These are phyloP conservation scores for Salicornia ramosissima DNA, from an alignment of 148 eudicot species.

Conservation along the genomic window DNA sequence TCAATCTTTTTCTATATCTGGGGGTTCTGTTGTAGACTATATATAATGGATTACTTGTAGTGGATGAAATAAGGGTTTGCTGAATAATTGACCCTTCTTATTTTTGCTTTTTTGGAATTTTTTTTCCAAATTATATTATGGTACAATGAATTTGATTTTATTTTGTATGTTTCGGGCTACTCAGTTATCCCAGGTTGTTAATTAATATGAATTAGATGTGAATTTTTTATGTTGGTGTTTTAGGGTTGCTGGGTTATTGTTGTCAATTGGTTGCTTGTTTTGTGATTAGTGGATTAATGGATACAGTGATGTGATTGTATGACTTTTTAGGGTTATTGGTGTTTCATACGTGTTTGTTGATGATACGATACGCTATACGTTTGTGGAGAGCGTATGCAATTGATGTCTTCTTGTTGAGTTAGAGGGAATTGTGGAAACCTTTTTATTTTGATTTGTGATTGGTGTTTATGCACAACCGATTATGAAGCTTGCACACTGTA, in stretches of 20 bases:
- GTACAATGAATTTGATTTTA: background rate
- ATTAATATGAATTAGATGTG: too few species aligned
- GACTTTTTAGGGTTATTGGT: background rate
- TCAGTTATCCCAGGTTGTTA: too few species aligned
- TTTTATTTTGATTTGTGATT: too few species aligned
- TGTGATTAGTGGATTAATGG: background rate
- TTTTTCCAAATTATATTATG: constrained; percentile 6
- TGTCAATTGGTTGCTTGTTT: background rate
- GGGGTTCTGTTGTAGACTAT: background rate
- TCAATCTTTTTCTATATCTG: too few species aligned
- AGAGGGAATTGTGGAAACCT: too few species aligned
- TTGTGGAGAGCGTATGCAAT: background rate
- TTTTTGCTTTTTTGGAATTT: background rate
- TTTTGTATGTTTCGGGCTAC: background rate
- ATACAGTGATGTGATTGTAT: background rate
- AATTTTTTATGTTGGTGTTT: too few species aligned
- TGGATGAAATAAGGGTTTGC: constrained; percentile 20
- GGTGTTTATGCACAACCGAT: too few species aligned
- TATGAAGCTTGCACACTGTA: too few species aligned
- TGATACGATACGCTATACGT: background rate
- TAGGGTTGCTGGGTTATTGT: background rate
- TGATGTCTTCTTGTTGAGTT: too few species aligned
- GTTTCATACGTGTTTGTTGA: background rate
- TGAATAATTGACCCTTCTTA: constrained; percentile 15
- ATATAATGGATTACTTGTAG: background rate